phyloP scores from a whole-genome alignment of 2,329 filamentous ascomycete genomes.

The Aspergillus costaricaensis region DNA sequence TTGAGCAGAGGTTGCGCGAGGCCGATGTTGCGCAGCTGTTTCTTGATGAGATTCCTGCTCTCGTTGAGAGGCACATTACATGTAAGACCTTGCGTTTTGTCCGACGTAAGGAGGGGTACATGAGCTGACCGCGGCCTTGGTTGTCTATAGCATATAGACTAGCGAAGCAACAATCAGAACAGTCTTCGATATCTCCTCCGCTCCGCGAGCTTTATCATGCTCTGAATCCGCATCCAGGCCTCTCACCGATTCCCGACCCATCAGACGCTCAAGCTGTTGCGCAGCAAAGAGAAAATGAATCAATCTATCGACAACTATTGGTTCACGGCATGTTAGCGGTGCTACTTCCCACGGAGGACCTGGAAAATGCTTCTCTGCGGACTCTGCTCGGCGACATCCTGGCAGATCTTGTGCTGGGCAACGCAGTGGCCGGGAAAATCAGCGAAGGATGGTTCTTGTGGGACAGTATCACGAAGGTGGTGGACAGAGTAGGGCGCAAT shows the following conservation, averaged over 20 bases:
- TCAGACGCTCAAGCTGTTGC: conserved; percentile 54
- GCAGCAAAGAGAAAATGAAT: conserved; percentile 74
- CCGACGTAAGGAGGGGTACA: not conserved
- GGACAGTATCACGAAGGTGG: conserved; percentile 76
- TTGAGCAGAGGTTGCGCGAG: conserved; percentile 82
- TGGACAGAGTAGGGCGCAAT: conserved; percentile 48
- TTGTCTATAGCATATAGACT: conserved; percentile 67
- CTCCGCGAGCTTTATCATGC: conserved; percentile 77
- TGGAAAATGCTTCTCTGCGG: conserved; percentile 83
- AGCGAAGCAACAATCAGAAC: conserved; percentile 60
- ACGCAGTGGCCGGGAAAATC: conserved; percentile 74
- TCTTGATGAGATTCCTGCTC: conserved; percentile 81
- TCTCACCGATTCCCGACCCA: conserved; percentile 71
- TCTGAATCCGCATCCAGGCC: conserved; percentile 74
- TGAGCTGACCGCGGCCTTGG: conserved; percentile 23
- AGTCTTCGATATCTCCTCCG: conserved; percentile 62
- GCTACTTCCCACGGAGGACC: conserved; percentile 86
- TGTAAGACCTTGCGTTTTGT: conserved; percentile 54
- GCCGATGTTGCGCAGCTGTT: conserved; percentile 81
- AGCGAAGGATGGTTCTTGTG: conserved; percentile 88
- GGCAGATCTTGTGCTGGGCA: conserved; percentile 85
- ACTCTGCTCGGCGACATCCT: conserved; percentile 84
- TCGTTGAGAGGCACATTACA: conserved; percentile 77
- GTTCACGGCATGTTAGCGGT: conserved; percentile 78
- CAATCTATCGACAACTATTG: conserved; percentile 82